These are phyloP conservation scores for Imleria badia DNA, from an alignment of 768 basidiomycete genomes.

Conservation along the genomic window DNA sequence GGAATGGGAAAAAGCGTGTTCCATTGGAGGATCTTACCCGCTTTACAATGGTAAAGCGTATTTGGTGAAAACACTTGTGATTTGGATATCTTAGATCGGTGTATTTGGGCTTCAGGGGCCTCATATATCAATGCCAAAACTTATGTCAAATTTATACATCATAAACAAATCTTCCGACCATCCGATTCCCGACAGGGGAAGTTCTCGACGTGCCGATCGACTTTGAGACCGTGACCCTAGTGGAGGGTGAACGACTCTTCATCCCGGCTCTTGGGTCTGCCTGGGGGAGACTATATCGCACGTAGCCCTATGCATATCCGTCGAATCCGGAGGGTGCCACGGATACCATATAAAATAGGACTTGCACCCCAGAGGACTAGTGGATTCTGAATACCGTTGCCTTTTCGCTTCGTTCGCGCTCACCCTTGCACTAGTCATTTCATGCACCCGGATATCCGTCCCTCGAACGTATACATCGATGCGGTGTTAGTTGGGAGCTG, in stretches of 20 bases:
- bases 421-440: slow-evolving; percentile 51
- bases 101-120: too few relatives aligned
- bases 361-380: slow-evolving; percentile 84
- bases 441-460: slow-evolving; percentile 65
- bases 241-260: too few relatives aligned
- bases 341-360: slow-evolving; percentile 94
- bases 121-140: too few relatives aligned
- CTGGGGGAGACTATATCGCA: too few relatives aligned
- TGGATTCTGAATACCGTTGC: slow-evolving; percentile 43
- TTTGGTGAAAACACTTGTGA: slow-evolving; percentile 47
- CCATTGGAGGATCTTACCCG: slow-evolving; percentile 87
- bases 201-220: too few relatives aligned
- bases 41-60: slow-evolving; percentile 95
- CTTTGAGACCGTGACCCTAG: too few relatives aligned
- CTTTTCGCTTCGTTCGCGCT: not conserved
- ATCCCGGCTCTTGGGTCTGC: too few relatives aligned
- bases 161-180: too few relatives aligned
- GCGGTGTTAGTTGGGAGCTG: slow-evolving; percentile 89
- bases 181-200: too few relatives aligned
- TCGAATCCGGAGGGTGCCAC: slow-evolving; percentile 95
- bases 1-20: slow-evolving; percentile 48
- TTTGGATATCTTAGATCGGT: too few relatives aligned
- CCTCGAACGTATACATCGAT: slow-evolving; percentile 86
- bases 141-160: too few relatives aligned
- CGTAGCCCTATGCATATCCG: slow-evolving; percentile 75